Evolutionary conservation across 768 basidiomycete genomes (phyloP).

Genomic region (Lentinula lateritia): DNA sequence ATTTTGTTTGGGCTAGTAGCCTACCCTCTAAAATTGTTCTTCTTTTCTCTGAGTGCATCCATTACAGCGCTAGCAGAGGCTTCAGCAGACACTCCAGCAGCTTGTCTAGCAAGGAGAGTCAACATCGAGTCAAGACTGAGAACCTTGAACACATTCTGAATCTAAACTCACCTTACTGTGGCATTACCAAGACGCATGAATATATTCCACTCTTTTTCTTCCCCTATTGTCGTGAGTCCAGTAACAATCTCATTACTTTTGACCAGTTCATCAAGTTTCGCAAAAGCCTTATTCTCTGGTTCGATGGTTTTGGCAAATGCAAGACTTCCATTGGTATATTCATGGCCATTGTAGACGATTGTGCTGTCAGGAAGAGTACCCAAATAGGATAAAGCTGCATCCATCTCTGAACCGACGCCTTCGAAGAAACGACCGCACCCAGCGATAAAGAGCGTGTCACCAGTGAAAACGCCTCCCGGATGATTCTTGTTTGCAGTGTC

Average conservation of each 20-base stretch:
- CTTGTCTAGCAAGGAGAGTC: conserved; percentile 36
- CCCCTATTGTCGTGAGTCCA: conserved; percentile 82
- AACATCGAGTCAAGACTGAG: neutral
- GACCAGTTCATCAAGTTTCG: conserved; percentile 52
- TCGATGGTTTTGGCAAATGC: conserved; percentile 68
- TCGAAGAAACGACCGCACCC: conserved; percentile 97
- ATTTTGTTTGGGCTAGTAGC: neutral
- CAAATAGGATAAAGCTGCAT: conserved; percentile 64
- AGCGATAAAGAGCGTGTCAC: conserved; percentile 85
- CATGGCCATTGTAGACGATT: conserved; percentile 84
- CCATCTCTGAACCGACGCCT: conserved; percentile 77
- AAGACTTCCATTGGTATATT: conserved; percentile 76
- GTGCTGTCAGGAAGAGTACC: conserved; percentile 75
- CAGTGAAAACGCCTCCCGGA: conserved; percentile 84
- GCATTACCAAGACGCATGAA: conserved; percentile 78
- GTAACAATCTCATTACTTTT: conserved; percentile 59
- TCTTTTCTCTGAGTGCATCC: conserved; percentile 70
- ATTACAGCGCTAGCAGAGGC: conserved; percentile 58
- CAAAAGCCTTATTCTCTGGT: conserved; percentile 52
- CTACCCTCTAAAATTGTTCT: conserved; percentile 79
- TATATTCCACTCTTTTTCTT: conserved; percentile 94
- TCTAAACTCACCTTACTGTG: conserved; percentile 52
- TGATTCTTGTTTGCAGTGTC: conserved; percentile 39
- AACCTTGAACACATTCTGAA: neutral
- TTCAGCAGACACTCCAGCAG: conserved; percentile 32